phyloP scores from a whole-genome alignment of 2,329 filamentous ascomycete species.

The Teratosphaeria nubilosa region DNA sequence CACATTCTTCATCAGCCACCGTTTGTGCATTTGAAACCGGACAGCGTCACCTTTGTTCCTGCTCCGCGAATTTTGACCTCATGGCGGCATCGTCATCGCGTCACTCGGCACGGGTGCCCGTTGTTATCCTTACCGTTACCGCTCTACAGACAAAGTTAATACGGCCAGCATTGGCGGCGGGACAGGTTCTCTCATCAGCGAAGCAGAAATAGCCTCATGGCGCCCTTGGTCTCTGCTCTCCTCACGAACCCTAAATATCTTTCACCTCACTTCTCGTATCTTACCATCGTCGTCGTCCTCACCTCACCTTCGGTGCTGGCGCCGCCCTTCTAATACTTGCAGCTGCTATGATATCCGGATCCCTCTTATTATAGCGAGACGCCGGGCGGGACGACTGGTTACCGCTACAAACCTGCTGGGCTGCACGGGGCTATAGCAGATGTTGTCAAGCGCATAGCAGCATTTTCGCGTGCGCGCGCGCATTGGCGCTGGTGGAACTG shows the following conservation, averaged over 20 bases:
- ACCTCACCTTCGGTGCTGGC: not conserved
- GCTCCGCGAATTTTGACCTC: not conserved
- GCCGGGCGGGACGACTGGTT: slow-evolving; percentile 1
- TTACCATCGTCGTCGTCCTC: not conserved
- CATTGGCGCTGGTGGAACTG: not conserved
- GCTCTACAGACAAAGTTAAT: not conserved
- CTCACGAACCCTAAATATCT: not conserved
- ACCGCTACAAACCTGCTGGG: not conserved
- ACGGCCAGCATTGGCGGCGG: not conserved
- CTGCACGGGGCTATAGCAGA: slow-evolving; percentile 1
- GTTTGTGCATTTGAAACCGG: not conserved
- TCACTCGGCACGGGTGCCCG: not conserved
- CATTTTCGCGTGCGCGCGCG: slow-evolving; percentile 5
- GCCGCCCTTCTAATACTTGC: not conserved
- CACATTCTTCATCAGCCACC: not conserved
- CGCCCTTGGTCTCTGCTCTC: not conserved
- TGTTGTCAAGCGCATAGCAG: slow-evolving; percentile 1
- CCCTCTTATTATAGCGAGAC: not conserved
- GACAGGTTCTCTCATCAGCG: not conserved
- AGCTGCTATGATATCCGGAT: not conserved
- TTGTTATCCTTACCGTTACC: not conserved
- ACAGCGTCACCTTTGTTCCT: not conserved
- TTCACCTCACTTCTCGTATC: not conserved
- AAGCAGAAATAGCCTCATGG: not conserved
- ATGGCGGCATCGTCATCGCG: not conserved